Conservation (phyloP, 257 asterid genomes). For the Nicotiana benthamiana region DNA sequence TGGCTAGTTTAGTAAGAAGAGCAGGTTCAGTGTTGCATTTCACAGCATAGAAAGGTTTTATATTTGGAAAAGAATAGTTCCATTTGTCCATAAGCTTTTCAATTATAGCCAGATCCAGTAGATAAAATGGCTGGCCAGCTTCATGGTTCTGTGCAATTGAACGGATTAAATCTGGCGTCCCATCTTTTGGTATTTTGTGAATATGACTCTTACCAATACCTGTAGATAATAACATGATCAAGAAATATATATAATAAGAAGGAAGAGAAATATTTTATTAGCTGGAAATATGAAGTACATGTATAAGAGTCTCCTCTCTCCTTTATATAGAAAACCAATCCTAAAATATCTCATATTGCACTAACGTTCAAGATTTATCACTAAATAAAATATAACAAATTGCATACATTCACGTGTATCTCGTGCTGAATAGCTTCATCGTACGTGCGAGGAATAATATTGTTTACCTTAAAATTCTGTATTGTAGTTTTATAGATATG, state of each 20-base stretch:
- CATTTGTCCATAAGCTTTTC: background rate
- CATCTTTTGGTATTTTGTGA: background rate
- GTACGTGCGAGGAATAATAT: background rate
- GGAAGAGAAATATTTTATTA: background rate
- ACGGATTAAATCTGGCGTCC: background rate
- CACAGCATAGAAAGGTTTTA: constrained; percentile 8
- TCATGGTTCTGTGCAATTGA: background rate
- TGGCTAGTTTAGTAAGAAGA: background rate
- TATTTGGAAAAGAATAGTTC: background rate
- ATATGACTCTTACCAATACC: background rate
- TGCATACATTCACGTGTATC: background rate
- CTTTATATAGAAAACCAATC: background rate
- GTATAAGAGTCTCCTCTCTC: background rate
- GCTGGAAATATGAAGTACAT: background rate
- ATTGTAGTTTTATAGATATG: too few species aligned
- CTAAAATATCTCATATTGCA: background rate
- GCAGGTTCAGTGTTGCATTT: constrained; percentile 7
- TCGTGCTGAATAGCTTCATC: background rate
- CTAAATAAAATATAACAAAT: background rate
- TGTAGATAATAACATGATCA: background rate
- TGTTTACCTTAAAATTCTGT: too few species aligned
- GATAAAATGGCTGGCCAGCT: background rate
- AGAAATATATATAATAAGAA: background rate
- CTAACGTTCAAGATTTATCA: background rate
- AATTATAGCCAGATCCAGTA: background rate